Evolutionary conservation across 768 basidiomycete genomes (phyloP).

Genomic region (Suillus bovinus): DNA sequence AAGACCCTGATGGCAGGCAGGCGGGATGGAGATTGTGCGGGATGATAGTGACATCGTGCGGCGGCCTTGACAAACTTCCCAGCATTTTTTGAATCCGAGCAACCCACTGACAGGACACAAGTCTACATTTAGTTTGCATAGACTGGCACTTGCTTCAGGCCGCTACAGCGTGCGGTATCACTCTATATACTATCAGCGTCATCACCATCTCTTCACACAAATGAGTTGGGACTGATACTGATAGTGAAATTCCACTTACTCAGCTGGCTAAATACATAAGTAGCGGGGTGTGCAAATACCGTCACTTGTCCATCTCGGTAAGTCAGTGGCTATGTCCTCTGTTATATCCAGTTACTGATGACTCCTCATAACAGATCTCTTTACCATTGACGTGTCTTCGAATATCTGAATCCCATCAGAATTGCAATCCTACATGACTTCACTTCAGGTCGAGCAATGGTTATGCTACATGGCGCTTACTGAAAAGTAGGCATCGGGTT

Average conservation of each 20-base stretch:
- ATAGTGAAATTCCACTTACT: background rate
- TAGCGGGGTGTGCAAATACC: background rate
- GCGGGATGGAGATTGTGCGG: too few species aligned
- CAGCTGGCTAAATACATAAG: background rate
- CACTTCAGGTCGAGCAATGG: background rate
- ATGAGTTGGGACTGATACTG: background rate
- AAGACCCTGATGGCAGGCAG: too few species aligned
- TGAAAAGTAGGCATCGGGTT: background rate
- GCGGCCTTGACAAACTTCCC: too few species aligned
- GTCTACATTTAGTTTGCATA: too few species aligned
- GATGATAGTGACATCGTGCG: too few species aligned
- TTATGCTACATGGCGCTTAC: background rate
- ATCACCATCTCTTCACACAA: background rate
- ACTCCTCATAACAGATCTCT: background rate
- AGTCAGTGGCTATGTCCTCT: background rate
- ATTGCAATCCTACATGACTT: background rate
- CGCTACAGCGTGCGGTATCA: background rate
- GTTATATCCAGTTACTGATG: background rate
- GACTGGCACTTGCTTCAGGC: too few species aligned
- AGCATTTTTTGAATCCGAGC: too few species aligned
- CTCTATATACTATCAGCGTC: background rate
- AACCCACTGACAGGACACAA: too few species aligned
- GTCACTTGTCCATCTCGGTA: background rate
- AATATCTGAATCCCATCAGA: background rate
- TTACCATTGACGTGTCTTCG: background rate